Evolutionary conservation across 1,284 basidiomycete species (phyloP).

Genomic region (Serendipita sp.): DNA sequence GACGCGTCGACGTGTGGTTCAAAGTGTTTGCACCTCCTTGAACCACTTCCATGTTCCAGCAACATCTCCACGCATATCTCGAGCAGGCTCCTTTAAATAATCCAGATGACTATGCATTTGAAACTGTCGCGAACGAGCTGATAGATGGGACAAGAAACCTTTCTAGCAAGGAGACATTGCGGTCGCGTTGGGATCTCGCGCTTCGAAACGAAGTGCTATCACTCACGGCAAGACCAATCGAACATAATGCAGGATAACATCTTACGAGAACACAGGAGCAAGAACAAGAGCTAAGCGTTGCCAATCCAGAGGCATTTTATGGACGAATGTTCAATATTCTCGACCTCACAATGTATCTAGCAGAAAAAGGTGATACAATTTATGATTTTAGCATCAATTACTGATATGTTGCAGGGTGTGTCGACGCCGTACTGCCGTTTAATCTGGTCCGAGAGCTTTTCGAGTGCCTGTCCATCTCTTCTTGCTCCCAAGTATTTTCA

Average conservation of each 20-base stretch:
- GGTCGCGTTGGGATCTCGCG: background rate
- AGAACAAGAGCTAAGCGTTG: background rate
- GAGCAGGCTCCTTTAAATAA: background rate
- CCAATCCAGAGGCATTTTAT: background rate
- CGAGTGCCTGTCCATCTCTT: conserved; percentile 66
- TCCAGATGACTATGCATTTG: background rate
- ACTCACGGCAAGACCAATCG: background rate
- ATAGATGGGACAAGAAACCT: background rate
- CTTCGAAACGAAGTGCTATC: background rate
- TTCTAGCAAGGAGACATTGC: background rate
- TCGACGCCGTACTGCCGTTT: conserved; percentile 40
- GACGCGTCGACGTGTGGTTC: background rate
- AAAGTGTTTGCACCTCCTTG: background rate
- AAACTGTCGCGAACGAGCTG: background rate
- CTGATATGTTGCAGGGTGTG: background rate
- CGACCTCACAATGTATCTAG: background rate
- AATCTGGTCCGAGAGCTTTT: conserved; percentile 58
- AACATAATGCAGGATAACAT: background rate
- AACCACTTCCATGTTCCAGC: background rate
- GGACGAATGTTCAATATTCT: background rate
- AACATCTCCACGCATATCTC: background rate
- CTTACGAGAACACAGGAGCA: background rate
- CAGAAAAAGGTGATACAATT: background rate
- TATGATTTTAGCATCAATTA: background rate
- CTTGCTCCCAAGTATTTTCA: conserved; percentile 69